phyloP scores from a whole-genome alignment of 768 basidiomycete genomes.

The Sporobolomyces pararoseus region DNA sequence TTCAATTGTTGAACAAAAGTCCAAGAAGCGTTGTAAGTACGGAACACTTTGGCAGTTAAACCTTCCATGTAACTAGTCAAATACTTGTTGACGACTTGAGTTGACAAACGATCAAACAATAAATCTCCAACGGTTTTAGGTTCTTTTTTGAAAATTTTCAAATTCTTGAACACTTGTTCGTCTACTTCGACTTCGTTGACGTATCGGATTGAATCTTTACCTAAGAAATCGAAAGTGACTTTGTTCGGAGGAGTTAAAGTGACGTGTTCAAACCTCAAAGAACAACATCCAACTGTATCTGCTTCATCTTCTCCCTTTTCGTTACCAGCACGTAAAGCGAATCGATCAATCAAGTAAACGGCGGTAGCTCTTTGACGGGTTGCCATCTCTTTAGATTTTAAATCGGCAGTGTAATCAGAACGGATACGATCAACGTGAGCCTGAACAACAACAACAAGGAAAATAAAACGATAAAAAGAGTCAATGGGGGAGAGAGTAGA shows the following conservation, averaged over 20 bases:
- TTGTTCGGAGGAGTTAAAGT: conserved; percentile 81
- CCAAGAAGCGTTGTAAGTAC: conserved; percentile 97
- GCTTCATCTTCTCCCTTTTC: conserved; percentile 99
- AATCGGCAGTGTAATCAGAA: conserved; percentile 74
- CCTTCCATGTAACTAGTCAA: conserved; percentile 92
- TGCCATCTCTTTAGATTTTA: conserved; percentile 87
- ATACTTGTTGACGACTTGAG: conserved; percentile 82
- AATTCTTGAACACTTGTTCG: conserved; percentile 92
- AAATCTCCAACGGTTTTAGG: conserved; percentile 82
- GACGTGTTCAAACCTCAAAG: conserved; percentile 91
- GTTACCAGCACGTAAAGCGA: conserved; percentile 96
- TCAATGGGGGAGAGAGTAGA: too few relatives aligned
- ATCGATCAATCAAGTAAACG: conserved; percentile 96
- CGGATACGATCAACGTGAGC: conserved; percentile 87
- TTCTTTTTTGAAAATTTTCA: conserved; percentile 86
- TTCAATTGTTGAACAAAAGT: conserved; percentile 91
- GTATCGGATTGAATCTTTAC: conserved; percentile 98
- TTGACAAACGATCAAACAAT: conserved; percentile 84
- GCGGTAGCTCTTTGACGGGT: conserved; percentile 96
- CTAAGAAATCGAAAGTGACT: conserved; percentile 93
- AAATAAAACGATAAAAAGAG: too few relatives aligned
- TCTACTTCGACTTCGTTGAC: conserved; percentile 87
- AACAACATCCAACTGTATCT: conserved; percentile 98
- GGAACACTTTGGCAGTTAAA: conserved; percentile 97
- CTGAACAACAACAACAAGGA: conserved; percentile 54